Conservation (phyloP, 768 basidiomycete species). For the Lentinus tigrinus region DNA sequence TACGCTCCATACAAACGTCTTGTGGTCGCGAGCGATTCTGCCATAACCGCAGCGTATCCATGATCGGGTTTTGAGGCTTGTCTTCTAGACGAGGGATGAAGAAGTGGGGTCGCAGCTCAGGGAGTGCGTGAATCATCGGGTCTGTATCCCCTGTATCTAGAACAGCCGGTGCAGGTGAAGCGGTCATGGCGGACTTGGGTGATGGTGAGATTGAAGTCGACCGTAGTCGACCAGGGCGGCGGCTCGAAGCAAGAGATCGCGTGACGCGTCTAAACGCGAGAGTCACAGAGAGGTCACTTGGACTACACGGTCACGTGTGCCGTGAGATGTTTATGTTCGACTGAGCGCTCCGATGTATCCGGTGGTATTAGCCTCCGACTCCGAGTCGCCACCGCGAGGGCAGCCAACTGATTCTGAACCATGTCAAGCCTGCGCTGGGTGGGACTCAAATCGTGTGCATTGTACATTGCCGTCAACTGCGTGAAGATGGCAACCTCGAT, state of each 20-base stretch:
- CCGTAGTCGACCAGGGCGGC: background rate
- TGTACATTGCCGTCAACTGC: no score
- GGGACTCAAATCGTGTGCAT: no score
- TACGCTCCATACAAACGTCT: no score
- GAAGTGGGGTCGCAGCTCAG: conserved; percentile 37
- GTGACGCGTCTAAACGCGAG: background rate
- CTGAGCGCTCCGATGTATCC: conserved; percentile 1
- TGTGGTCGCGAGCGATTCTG: background rate
- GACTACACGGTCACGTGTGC: conserved; percentile 8
- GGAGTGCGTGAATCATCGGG: background rate
- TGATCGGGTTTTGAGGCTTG: conserved; percentile 76
- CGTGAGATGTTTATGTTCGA: conserved; percentile 10
- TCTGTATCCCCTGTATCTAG: background rate
- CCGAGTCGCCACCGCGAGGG: no score
- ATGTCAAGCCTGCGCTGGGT: no score
- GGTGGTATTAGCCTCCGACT: background rate
- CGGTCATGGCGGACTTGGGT: background rate
- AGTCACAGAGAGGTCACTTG: background rate
- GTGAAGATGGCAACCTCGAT: no score
- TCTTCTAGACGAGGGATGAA: conserved; percentile 66
- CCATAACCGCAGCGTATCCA: conserved; percentile 49
- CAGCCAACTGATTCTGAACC: no score
- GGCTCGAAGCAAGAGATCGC: background rate
- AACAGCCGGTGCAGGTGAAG: background rate
- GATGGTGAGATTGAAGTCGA: background rate